Percentiles rank a stretch among this genome's conserved stretches.
Conservation (phyloP, 2,329 filamentous ascomycete species). For the Amphichorda felina region DNA sequence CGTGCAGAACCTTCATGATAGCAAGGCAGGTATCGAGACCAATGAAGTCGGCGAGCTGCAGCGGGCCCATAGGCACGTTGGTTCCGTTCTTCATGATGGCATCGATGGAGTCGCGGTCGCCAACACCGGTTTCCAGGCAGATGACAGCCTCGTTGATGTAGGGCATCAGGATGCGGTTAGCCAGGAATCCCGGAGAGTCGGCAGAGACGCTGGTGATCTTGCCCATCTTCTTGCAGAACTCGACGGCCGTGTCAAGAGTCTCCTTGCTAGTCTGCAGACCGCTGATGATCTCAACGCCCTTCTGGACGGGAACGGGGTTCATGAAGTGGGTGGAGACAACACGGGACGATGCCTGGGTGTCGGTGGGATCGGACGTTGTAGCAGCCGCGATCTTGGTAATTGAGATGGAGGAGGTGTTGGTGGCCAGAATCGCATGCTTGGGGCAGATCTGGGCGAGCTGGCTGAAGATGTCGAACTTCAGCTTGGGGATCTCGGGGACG, state of each 20-base stretch:
- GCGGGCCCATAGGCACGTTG: constrained; percentile 94
- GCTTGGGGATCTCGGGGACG: constrained; percentile 78
- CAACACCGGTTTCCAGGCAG: constrained; percentile 87
- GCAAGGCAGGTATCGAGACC: constrained; percentile 90
- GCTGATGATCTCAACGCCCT: constrained; percentile 94
- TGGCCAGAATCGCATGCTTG: constrained; percentile 80
- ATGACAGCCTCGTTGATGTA: constrained; percentile 99
- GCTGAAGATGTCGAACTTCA: constrained; percentile 83
- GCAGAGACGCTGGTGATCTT: constrained; percentile 82
- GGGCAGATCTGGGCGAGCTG: constrained; percentile 73
- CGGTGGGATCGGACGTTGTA: constrained; percentile 65
- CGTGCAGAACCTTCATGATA: constrained; percentile 92
- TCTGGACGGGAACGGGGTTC: constrained; percentile 96
- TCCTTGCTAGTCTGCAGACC: constrained; percentile 79
- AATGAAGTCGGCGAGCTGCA: constrained; percentile 92
- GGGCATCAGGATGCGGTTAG: constrained; percentile 95
- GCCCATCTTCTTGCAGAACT: constrained; percentile 83
- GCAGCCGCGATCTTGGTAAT: constrained; percentile 93
- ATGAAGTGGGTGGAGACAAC: constrained; percentile 98
- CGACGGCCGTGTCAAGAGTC: constrained; percentile 72
- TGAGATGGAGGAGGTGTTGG: constrained; percentile 97
- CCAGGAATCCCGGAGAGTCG: constrained; percentile 87
- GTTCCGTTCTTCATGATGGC: constrained; percentile 99
- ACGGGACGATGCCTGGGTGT: constrained; percentile 70
- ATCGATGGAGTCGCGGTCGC: constrained; percentile 83